Percentiles rank a stretch among this genome's conserved stretches.
Conservation (phyloP, 139 green algal genomes). For the Spirogloea muscicola region DNA sequence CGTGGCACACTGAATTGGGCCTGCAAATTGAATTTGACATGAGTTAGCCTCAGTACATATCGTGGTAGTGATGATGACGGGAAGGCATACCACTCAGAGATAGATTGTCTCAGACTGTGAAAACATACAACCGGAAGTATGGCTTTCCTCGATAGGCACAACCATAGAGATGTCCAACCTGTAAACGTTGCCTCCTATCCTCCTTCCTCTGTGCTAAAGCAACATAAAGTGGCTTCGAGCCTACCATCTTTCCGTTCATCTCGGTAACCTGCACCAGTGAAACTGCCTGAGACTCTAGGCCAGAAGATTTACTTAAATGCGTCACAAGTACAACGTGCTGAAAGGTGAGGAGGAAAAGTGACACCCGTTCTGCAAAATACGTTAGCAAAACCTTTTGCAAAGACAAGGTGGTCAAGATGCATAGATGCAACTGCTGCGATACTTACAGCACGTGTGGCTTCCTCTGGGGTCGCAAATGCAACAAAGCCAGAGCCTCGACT, state of each 20-base stretch:
- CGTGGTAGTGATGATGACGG: too few relatives aligned
- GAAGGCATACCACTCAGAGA: too few relatives aligned
- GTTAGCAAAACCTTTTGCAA: not conserved
- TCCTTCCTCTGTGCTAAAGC: conserved; percentile 58
- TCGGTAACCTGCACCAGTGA: conserved; percentile 24
- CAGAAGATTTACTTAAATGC: not conserved
- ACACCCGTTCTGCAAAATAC: not conserved
- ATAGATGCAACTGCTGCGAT: conserved; percentile 8
- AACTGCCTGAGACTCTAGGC: not conserved
- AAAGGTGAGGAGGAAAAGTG: conserved; percentile 12
- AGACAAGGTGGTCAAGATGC: conserved; percentile 14
- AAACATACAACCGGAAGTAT: too few relatives aligned
- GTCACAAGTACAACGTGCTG: conserved; percentile 2
- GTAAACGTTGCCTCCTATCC: not conserved
- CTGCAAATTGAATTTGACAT: too few relatives aligned
- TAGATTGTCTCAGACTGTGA: too few relatives aligned
- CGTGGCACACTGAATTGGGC: conserved; percentile 5
- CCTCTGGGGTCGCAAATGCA: conserved; percentile 53
- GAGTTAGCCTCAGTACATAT: too few relatives aligned
- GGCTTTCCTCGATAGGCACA: too few relatives aligned
- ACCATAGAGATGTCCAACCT: too few relatives aligned
- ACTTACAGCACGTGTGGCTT: conserved; percentile 52
- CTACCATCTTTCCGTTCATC: conserved; percentile 56
- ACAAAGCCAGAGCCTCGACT: conserved; percentile 57
- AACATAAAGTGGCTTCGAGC: conserved; percentile 48